A percentile compares a stretch with the other conserved stretches of the same genome.
phyloP scores from a whole-genome alignment of 83 land plant genomes.

The Diphasiastrum complanatum region DNA sequence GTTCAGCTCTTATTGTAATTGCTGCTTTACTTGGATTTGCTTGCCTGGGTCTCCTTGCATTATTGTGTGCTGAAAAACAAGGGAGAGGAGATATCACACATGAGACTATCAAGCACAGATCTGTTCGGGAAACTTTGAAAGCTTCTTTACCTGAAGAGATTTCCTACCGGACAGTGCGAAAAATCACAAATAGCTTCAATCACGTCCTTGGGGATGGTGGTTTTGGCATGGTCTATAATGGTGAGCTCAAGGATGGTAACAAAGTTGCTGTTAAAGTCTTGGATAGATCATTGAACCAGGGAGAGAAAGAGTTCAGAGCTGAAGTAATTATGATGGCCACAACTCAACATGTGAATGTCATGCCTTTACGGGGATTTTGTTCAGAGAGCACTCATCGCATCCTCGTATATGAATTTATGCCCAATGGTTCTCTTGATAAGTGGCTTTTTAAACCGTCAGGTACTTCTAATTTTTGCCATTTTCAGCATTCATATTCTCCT shows the following conservation, averaged over 20 bases:
- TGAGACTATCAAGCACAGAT: too few relatives aligned
- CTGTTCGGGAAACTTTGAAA: too few relatives aligned
- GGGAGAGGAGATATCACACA: too few relatives aligned
- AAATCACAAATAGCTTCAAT: too few relatives aligned
- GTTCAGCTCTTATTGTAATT: too few relatives aligned
- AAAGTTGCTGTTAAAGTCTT: slow-evolving; percentile 15
- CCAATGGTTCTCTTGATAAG: slow-evolving; percentile 21
- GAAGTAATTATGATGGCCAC: slow-evolving; percentile 14
- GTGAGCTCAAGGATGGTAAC: slow-evolving; percentile 9
- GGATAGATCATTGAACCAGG: slow-evolving; percentile 15
- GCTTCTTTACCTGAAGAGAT: too few relatives aligned
- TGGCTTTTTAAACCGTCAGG: too few relatives aligned
- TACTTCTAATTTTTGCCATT: too few relatives aligned
- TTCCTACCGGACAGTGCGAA: too few relatives aligned
- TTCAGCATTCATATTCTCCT: not conserved
- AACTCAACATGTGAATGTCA: slow-evolving; percentile 11
- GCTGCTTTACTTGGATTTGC: too few relatives aligned
- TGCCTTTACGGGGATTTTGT: slow-evolving; percentile 21
- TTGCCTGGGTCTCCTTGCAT: too few relatives aligned
- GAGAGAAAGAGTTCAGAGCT: slow-evolving; percentile 14
- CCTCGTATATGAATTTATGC: slow-evolving; percentile 19
- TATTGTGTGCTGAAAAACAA: too few relatives aligned
- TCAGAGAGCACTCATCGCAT: slow-evolving; percentile 10
- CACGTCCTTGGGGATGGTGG: slow-evolving; percentile 20
- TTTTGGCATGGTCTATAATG: slow-evolving; percentile 20